Evolutionary conservation across 305 asterid species (phyloP), one percentile per base, ranked within the genome.

Genomic region (Rubia peregrina): DNA sequence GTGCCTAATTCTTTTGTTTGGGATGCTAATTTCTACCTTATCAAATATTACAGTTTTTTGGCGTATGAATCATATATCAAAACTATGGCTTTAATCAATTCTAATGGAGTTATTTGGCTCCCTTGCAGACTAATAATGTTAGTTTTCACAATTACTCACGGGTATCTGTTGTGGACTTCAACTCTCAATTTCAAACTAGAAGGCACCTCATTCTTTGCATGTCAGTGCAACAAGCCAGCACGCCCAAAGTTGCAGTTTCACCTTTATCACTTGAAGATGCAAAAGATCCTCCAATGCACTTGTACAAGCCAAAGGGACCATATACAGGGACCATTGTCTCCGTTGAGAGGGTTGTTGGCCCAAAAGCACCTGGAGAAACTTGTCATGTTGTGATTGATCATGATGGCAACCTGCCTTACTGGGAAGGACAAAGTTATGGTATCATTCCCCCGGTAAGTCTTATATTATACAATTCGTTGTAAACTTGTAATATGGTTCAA

Each of bases 351-450:
- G 46, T 88, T 44, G 98, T 93, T 62, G 97, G 98, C 51, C 97
- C 92, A 24, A 80, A 80, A 71, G 98, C 97, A 82, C 96, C 98
- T 4, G 98, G 98, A 73, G 97, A 93, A 81, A 91, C 97, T 26
- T 91, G 91, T 72, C 98, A 93, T 83, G 80, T 93, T 78, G 96
- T 93, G 75, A 93, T 93, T 69, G 91, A 93, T 76, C 97, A 93
- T 79, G 97, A 80, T 26, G 96, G 96, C 78, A 87, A 93, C 40
- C 83, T 93, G 76, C 97, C 98, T 40, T 93, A 91, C 76, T 89
- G 97, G 98, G 98, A 93, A 85, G 98, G 97, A 77, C 96, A 93
- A 74, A 93, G 97, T 75, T 93, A 93, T 64, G 98, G 98, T 71
- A 81, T 91, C 71, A 84, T 91, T 78, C 96, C 97, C 55, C 96